phyloP scores from a whole-genome alignment of 768 basidiomycete genomes.

The Hypsizygus marmoreus region DNA sequence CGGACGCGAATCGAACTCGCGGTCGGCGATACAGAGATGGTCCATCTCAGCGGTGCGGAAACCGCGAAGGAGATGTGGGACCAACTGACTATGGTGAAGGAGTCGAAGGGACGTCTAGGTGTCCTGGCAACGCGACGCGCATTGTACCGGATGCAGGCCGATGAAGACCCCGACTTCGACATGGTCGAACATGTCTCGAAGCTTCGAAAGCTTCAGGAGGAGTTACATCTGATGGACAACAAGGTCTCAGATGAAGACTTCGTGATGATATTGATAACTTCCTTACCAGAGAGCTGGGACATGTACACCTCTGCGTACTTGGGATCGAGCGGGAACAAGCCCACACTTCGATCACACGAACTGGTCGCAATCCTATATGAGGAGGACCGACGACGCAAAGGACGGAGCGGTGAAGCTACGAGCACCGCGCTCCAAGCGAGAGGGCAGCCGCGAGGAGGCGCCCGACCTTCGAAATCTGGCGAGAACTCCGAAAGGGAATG shows the following conservation, averaged over 20 bases:
- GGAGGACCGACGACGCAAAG: neutral
- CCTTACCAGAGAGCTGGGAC: slow-evolving; percentile 30
- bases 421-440: neutral
- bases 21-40: too few species aligned
- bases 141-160: slow-evolving; percentile 22
- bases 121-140: slow-evolving; percentile 21
- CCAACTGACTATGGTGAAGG: slow-evolving; percentile 24
- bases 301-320: slow-evolving; percentile 25
- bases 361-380: slow-evolving; percentile 19
- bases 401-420: neutral
- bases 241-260: slow-evolving; percentile 29
- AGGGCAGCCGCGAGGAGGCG: neutral
- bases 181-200: slow-evolving; percentile 27
- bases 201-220: slow-evolving; percentile 24
- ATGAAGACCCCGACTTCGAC: slow-evolving; percentile 27
- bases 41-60: too few species aligned
- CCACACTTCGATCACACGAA: slow-evolving; percentile 16
- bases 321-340: slow-evolving; percentile 17
- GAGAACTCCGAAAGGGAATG: slow-evolving; percentile 18
- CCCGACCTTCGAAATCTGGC: slow-evolving; percentile 1
- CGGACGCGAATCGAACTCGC: too few species aligned
- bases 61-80: too few species aligned
- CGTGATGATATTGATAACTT: slow-evolving; percentile 29
- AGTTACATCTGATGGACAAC: slow-evolving; percentile 25
- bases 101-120: slow-evolving; percentile 22